Percentiles rank a stretch among this genome's conserved stretches.
phyloP scores from a whole-genome alignment of 2,329 filamentous ascomycete genomes.

The Penicillium aurantiogriseum region DNA sequence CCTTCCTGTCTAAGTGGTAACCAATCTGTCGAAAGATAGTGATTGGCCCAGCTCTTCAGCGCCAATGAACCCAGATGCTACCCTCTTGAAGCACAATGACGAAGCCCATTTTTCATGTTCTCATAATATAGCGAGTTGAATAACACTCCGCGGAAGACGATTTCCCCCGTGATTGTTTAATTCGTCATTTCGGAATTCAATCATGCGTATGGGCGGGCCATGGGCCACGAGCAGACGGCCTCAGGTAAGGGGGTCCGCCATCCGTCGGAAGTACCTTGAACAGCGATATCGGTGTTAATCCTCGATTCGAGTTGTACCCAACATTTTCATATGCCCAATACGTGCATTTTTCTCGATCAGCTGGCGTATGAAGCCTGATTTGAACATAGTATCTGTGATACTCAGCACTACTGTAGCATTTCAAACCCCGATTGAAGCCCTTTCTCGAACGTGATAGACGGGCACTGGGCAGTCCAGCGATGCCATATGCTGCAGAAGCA shows the following conservation, averaged over 20 bases:
- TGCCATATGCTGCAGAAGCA: neutral
- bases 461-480: neutral
- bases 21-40: neutral
- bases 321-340: neutral
- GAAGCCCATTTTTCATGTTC: neutral
- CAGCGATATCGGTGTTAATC: neutral
- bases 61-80: neutral
- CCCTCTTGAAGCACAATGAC: neutral
- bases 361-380: neutral
- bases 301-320: neutral
- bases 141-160: neutral
- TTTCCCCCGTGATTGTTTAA: neutral
- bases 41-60: neutral
- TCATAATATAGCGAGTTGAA: neutral
- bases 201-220: neutral
- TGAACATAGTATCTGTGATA: neutral
- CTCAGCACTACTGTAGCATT: slow-evolving; percentile 4
- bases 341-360: neutral
- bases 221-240: neutral
- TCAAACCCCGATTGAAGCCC: neutral
- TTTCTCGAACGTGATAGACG: neutral
- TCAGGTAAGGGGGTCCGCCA: neutral
- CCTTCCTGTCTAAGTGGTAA: neutral
- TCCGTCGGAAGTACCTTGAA: neutral
- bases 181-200: neutral